phyloP scores from a whole-genome alignment of 805 yeast genomes.

The Yarrowia phangngaensis region DNA sequence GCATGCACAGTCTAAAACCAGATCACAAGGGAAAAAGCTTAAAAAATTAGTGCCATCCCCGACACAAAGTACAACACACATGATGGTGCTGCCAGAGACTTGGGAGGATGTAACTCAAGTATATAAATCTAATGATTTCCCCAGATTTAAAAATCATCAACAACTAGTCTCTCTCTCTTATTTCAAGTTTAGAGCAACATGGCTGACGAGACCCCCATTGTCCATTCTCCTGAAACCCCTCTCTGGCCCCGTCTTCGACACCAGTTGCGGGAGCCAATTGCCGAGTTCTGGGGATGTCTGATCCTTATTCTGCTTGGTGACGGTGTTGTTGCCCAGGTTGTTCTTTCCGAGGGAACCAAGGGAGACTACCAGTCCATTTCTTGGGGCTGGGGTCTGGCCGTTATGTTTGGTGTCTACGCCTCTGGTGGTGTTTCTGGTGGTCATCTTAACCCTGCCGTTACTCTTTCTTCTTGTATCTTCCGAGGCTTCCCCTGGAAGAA shows the following conservation, averaged over 20 bases:
- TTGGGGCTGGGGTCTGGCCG: conserved; percentile 54
- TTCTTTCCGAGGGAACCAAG: conserved; percentile 40
- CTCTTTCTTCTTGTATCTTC: conserved; percentile 47
- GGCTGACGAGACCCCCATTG: conserved; percentile 3
- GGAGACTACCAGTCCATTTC: conserved; percentile 47
- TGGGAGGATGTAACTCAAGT: not conserved
- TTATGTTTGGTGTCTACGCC: conserved; percentile 48
- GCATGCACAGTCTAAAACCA: not conserved
- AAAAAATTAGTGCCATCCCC: too few species aligned
- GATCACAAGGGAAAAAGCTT: conserved; percentile 1
- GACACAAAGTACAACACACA: not conserved
- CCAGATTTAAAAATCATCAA: not conserved
- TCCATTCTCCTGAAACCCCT: conserved; percentile 18
- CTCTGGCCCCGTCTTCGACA: conserved; percentile 33
- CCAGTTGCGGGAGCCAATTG: conserved; percentile 46
- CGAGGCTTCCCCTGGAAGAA: conserved; percentile 53
- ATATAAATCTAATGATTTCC: not conserved
- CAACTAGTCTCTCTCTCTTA: not conserved
- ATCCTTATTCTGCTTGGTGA: conserved; percentile 48
- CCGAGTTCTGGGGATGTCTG: conserved; percentile 52
- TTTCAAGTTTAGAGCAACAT: not conserved
- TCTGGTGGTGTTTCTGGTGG: conserved; percentile 58
- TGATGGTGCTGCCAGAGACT: not conserved
- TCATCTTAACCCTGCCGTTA: conserved; percentile 55
- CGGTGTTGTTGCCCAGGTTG: conserved; percentile 48